Evolutionary conservation across 768 basidiomycete genomes (phyloP), one percentile per base, ranked within the genome.

Genomic region (Paxillus rubicundulus): DNA sequence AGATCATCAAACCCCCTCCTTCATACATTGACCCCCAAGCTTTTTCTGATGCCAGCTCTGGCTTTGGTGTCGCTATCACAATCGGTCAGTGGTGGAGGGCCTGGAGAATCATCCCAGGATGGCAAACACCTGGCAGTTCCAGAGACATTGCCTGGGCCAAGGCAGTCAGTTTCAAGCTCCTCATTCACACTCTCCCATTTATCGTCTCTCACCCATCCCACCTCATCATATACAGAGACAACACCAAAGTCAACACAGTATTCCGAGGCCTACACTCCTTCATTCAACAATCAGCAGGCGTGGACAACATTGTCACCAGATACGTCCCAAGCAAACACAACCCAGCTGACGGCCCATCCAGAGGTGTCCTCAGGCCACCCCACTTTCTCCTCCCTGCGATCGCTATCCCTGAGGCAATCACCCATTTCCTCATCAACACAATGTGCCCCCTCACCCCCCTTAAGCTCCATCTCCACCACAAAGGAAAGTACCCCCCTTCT

Each of bases 101-200:
- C 2, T 73, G 69, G 66, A 17, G 58, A 12, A 63, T 74, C 9
- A 42, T 64, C 3, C 63, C 62, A 12, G 67, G 65, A 0, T 75
- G 73, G 74, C 54, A 65, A 41, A 37, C 16, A 0, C 27, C 47
- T 1, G 53, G 61, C 28, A 41, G 28, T 6, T 45, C 61, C 1
- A 24, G 69, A 5, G 73, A 78, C 50, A 79, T 80, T 51, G 63
- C 61, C 0, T 80, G 78, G 76, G 76, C 76, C 2, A 75, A 80
- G 58, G 74, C 75, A 0, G 59, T 78, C 24, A 75, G 74, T 1
- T 77, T 80, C 55, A 65, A 75, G 28, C 59, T 78, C 30, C 72
- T 78, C 32, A 57, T 70, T 34, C 44, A 16, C 12, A 40, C 59
- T 32, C 28, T 65, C 54, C 21, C 59, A 9, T 0, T 8, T 34